Conservation (phyloP, 2,329 filamentous ascomycete species). For the Pseudogymnoascus sp. region DNA sequence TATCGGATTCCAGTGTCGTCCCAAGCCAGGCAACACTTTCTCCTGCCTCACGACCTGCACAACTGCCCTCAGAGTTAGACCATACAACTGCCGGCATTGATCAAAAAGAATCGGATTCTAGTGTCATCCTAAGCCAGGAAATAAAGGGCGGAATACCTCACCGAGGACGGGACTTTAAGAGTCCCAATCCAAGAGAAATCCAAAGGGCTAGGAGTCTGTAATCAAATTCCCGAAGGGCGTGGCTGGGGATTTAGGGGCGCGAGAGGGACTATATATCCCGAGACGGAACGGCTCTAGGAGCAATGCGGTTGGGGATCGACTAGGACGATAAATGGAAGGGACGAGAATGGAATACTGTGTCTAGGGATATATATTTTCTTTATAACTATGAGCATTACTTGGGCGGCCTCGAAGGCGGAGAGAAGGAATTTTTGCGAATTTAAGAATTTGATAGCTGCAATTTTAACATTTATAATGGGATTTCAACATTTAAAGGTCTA, state of each 20-base stretch:
- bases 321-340: neutral
- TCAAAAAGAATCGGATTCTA: neutral
- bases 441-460: neutral
- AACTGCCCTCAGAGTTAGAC: neutral
- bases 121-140: neutral
- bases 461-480: no score
- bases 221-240: neutral
- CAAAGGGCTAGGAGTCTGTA: neutral
- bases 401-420: neutral
- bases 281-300: neutral
- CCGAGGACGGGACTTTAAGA: neutral
- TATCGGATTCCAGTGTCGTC: neutral
- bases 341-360: neutral
- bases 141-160: neutral
- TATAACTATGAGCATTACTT: neutral
- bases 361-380: neutral
- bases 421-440: neutral
- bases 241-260: neutral
- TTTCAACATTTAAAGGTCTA: no score
- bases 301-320: neutral
- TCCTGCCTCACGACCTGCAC: neutral
- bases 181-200: neutral
- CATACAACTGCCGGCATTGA: neutral
- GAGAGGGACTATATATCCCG: neutral
- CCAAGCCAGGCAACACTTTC: neutral